These are phyloP conservation scores for Pichia sp. DNA, from an alignment of 1,139 yeast species.

Conservation along the genomic window DNA sequence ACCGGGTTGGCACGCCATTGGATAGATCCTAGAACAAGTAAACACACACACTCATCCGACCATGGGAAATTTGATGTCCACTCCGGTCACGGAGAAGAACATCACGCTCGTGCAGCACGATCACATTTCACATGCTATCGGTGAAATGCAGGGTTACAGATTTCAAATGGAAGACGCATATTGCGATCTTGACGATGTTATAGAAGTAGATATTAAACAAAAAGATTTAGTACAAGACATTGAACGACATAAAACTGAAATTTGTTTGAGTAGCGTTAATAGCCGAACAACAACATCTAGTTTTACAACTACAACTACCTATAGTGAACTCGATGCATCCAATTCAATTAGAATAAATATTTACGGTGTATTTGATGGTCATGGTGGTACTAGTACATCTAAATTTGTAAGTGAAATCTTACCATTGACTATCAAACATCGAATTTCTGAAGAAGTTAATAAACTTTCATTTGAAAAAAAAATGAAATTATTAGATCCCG, in stretches of 20 bases:
- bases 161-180: conserved; percentile 77
- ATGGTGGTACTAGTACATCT: conserved; percentile 65
- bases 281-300: conserved; percentile 3
- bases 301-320: neutral
- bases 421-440: conserved; percentile 20
- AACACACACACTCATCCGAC: neutral
- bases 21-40: no score
- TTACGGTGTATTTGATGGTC: conserved; percentile 77
- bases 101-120: conserved; percentile 37
- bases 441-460: conserved; percentile 17
- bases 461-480: conserved; percentile 16
- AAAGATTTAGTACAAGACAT: neutral
- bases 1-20: neutral
- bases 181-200: conserved; percentile 35
- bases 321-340: neutral
- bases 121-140: conserved; percentile 53
- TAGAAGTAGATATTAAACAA: conserved; percentile 14
- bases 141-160: conserved; percentile 77
- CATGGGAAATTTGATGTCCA: conserved; percentile 76
- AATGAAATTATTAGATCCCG: conserved; percentile 14
- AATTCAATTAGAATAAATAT: conserved; percentile 39
- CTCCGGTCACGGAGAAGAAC: conserved; percentile 65
- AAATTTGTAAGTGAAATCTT: conserved; percentile 46
- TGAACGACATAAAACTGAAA: conserved; percentile 6
- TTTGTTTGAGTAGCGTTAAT: neutral